These are phyloP conservation scores for Oenanthe javanica DNA, from an alignment of 140 eudicot species.

Conservation along the genomic window DNA sequence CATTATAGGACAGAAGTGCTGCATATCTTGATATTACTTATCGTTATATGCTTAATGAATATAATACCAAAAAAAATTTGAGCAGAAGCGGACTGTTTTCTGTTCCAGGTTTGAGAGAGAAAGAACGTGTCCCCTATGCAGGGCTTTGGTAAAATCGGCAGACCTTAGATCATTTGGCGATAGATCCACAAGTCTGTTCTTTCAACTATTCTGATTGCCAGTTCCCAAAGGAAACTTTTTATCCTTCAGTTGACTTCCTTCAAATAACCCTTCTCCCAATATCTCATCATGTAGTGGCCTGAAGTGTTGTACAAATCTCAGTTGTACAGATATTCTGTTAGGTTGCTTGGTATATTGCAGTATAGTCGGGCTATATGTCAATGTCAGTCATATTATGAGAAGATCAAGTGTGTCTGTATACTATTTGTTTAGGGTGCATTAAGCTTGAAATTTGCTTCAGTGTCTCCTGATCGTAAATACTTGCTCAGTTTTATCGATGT, in stretches of 20 bases:
- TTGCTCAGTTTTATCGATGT: background rate
- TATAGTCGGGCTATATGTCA: background rate
- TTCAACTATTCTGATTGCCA: background rate
- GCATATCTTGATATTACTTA: background rate
- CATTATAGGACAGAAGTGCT: background rate
- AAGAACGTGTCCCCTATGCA: constrained; percentile 3
- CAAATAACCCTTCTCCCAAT: background rate
- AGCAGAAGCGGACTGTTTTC: background rate
- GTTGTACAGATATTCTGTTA: background rate
- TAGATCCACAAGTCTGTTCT: constrained; percentile 8
- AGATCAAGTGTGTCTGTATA: background rate
- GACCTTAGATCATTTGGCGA: constrained; percentile 5
- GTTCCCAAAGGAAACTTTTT: background rate
- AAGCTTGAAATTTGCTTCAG: background rate
- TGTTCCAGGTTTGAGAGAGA: constrained; percentile 9
- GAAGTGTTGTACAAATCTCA: background rate
- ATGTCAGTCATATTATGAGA: background rate
- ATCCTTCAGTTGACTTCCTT: background rate
- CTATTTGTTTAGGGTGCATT: background rate
- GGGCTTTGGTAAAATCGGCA: constrained; percentile 2
- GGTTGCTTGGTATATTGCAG: background rate
- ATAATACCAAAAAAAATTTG: background rate
- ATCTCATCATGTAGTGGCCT: background rate
- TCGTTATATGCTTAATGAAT: background rate
- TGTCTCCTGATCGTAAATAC: background rate